phyloP scores from a whole-genome alignment of 139 green algal species.

The Coccomyxa sp. region DNA sequence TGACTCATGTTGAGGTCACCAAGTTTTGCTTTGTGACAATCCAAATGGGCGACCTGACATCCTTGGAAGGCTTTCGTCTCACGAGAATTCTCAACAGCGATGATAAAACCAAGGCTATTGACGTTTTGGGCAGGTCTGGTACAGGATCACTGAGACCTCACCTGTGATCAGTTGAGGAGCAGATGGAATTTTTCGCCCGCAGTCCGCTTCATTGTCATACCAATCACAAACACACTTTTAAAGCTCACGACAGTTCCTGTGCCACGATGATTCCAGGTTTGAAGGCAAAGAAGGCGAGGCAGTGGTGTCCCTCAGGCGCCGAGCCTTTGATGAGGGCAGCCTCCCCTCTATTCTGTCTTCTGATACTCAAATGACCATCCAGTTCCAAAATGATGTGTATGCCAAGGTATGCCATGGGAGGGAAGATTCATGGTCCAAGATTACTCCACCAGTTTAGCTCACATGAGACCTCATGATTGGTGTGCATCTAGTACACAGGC shows the following conservation, averaged over 20 bases:
- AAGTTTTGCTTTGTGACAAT: not conserved
- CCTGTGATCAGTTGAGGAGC: not conserved
- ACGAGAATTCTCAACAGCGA: slow-evolving; percentile 15
- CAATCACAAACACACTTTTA: too few species aligned
- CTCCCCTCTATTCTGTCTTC: not conserved
- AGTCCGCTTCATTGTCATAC: too few species aligned
- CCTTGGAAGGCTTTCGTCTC: not conserved
- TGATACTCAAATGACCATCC: not conserved
- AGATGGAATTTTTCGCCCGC: not conserved
- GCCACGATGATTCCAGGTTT: slow-evolving; percentile 15
- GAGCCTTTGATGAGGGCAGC: slow-evolving; percentile 11
- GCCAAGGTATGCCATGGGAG: slow-evolving; percentile 19
- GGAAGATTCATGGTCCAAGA: not conserved
- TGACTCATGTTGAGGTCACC: not conserved
- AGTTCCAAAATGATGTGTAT: slow-evolving; percentile 46
- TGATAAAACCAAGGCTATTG: slow-evolving; percentile 11
- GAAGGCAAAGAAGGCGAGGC: slow-evolving; percentile 10
- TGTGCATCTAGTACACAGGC: slow-evolving; percentile 24
- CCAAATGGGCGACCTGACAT: not conserved
- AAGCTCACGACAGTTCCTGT: too few species aligned
- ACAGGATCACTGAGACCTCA: not conserved
- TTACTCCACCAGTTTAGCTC: not conserved
- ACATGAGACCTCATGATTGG: not conserved
- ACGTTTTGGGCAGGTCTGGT: slow-evolving; percentile 23
- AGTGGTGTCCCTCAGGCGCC: slow-evolving; percentile 17